These are phyloP conservation scores for Aspergillus unguis DNA, from an alignment of 2,329 filamentous ascomycete genomes.

Conservation along the genomic window DNA sequence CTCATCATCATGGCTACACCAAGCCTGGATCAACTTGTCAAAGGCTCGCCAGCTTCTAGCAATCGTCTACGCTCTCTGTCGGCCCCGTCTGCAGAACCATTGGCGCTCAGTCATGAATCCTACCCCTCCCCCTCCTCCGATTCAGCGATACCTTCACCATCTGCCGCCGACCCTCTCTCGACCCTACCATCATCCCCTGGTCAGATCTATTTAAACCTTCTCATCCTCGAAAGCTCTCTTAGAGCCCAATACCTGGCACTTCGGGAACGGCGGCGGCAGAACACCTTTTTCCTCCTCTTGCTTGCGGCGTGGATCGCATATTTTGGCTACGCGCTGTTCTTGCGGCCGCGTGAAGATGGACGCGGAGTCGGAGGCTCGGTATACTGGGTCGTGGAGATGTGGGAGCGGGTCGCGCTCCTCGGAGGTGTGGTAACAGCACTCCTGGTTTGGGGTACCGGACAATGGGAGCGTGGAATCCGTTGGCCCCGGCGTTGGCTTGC, in stretches of 20 bases:
- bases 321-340: slow-evolving; percentile 87
- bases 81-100: slow-evolving; percentile 22
- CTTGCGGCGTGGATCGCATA: slow-evolving; percentile 76
- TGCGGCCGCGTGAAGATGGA: slow-evolving; percentile 94
- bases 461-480: slow-evolving; percentile 91
- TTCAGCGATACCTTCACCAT: slow-evolving; percentile 46
- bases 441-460: slow-evolving; percentile 89
- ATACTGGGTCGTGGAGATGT: slow-evolving; percentile 92
- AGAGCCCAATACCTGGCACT: slow-evolving; percentile 90
- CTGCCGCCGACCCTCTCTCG: slow-evolving; percentile 65
- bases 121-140: slow-evolving; percentile 23
- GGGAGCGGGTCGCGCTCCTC: slow-evolving; percentile 86
- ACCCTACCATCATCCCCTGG: slow-evolving; percentile 85
- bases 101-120: slow-evolving; percentile 16
- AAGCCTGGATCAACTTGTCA: slow-evolving; percentile 82
- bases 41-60: slow-evolving; percentile 72
- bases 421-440: slow-evolving; percentile 83
- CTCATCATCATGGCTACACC: slow-evolving; percentile 55
- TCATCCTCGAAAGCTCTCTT: slow-evolving; percentile 92
- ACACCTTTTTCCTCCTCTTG: slow-evolving; percentile 84
- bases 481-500: slow-evolving; percentile 92
- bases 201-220: slow-evolving; percentile 96
- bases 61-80: slow-evolving; percentile 38
- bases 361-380: slow-evolving; percentile 85
- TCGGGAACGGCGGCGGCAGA: slow-evolving; percentile 80